These are phyloP conservation scores for Fusarium sp. DNA, from an alignment of 2,329 filamentous ascomycete genomes.

Conservation along the genomic window DNA sequence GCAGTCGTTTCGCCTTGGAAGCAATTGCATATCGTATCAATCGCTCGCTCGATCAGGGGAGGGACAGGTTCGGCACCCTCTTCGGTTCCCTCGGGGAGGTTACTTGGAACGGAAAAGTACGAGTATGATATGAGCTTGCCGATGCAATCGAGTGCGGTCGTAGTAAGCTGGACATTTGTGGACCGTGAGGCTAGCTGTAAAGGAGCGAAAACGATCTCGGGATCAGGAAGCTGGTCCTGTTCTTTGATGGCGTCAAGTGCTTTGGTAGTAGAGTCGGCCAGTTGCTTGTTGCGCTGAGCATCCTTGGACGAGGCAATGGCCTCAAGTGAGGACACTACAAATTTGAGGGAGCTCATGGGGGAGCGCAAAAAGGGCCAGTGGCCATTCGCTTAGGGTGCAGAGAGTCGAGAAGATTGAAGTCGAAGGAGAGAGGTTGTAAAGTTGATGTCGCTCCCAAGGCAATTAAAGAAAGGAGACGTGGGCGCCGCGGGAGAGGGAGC, in stretches of 20 bases:
- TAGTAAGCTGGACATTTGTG: conserved; percentile 84
- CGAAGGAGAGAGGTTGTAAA: conserved; percentile 18
- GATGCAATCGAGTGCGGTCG: conserved; percentile 94
- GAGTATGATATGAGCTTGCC: conserved; percentile 99
- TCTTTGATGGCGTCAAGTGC: conserved; percentile 89
- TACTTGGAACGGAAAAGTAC: conserved; percentile 84
- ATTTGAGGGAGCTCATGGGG: conserved; percentile 92
- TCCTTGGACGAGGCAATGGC: conserved; percentile 92
- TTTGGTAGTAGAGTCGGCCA: conserved; percentile 82
- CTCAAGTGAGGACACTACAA: conserved; percentile 93
- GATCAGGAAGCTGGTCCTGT: conserved; percentile 84
- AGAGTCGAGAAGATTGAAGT: conserved; percentile 11
- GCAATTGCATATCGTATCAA: conserved; percentile 99
- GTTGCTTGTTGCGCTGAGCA: conserved; percentile 84
- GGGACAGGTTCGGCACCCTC: conserved; percentile 57
- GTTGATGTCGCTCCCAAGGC: conserved; percentile 29
- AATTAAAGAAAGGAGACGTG: conserved; percentile 41
- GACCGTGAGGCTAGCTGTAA: conserved; percentile 90
- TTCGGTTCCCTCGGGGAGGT: conserved; percentile 50
- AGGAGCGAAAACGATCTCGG: conserved; percentile 91
- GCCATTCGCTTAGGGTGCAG: conserved; percentile 55
- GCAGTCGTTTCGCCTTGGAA: conserved; percentile 97
- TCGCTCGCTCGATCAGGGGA: conserved; percentile 94
- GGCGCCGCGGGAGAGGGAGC: conserved; percentile 17
- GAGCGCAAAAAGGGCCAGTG: conserved; percentile 56